Conservation (phyloP, 1,139 yeast species). For the Zygoascus hellenicus region DNA sequence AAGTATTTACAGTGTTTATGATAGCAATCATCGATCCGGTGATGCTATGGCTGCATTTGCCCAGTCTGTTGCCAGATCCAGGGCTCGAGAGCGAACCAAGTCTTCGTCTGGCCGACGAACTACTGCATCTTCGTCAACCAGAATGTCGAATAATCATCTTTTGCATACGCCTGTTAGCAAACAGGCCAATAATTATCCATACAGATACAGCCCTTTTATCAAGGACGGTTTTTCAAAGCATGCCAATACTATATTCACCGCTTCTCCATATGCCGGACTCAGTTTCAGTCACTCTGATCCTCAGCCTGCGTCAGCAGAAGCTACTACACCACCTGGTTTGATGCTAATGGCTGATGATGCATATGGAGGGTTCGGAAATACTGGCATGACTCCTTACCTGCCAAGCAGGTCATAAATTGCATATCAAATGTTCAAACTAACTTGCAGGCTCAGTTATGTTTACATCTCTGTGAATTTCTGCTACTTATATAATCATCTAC, state of each 20-base stretch:
- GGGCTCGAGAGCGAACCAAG: conserved; percentile 15
- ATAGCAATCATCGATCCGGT: conserved; percentile 3
- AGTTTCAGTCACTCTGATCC: not conserved
- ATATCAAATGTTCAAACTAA: too few relatives aligned
- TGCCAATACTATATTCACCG: not conserved
- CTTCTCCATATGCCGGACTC: not conserved
- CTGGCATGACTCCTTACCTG: conserved; percentile 32
- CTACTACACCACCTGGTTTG: conserved; percentile 30
- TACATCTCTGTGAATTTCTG: too few relatives aligned
- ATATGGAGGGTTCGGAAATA: conserved; percentile 19
- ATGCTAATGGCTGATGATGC: conserved; percentile 22
- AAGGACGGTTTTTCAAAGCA: conserved; percentile 2
- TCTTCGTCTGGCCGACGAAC: not conserved
- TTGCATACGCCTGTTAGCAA: conserved; percentile 6
- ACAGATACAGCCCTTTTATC: conserved; percentile 7
- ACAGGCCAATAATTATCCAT: conserved; percentile 3
- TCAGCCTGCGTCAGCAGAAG: not conserved
- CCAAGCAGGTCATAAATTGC: conserved; percentile 12
- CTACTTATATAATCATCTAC: too few relatives aligned
- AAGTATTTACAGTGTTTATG: conserved; percentile 7
- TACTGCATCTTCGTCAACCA: not conserved
- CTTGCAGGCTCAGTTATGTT: too few relatives aligned
- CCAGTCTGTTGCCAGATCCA: conserved; percentile 24
- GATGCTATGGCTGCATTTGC: conserved; percentile 32
- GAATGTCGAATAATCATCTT: not conserved